Evolutionary conservation across 2,329 filamentous ascomycete species (phyloP).

Genomic region (Colletotrichum phormii): DNA sequence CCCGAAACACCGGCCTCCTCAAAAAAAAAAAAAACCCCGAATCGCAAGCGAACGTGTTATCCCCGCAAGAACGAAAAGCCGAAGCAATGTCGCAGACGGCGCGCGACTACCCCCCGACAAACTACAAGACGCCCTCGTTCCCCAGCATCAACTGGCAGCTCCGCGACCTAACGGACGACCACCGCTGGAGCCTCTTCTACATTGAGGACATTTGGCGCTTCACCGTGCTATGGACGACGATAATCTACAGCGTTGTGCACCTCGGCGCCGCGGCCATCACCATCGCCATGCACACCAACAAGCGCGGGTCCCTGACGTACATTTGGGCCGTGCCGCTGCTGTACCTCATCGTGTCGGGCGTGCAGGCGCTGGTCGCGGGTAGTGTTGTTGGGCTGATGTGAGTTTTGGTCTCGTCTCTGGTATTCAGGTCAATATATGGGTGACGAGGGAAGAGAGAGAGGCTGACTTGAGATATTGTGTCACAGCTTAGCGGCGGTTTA

Average conservation of each 20-base stretch:
- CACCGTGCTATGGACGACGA: slow-evolving; percentile 86
- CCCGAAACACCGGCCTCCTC: too few relatives aligned
- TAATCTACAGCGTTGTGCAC: slow-evolving; percentile 82
- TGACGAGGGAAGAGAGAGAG: background rate
- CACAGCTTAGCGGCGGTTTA: slow-evolving; percentile 82
- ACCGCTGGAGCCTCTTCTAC: slow-evolving; percentile 74
- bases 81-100: slow-evolving; percentile 12
- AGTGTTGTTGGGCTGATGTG: slow-evolving; percentile 85
- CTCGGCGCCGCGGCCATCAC: slow-evolving; percentile 78
- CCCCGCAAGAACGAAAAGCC: too few relatives aligned
- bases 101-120: slow-evolving; percentile 51
- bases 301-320: slow-evolving; percentile 66
- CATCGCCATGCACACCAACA: slow-evolving; percentile 75
- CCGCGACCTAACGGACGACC: slow-evolving; percentile 54
- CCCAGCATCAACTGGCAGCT: slow-evolving; percentile 85
- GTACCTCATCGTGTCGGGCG: slow-evolving; percentile 77
- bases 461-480: slow-evolving; percentile 35
- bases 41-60: too few relatives aligned
- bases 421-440: background rate
- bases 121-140: slow-evolving; percentile 78
- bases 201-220: slow-evolving; percentile 86
- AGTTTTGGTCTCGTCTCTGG: slow-evolving; percentile 48
- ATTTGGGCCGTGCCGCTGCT: slow-evolving; percentile 79
- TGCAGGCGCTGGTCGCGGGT: slow-evolving; percentile 83
- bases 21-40: too few relatives aligned